Conservation (phyloP, 176 grass and related monocot genomes). For the Carex cristatella region DNA sequence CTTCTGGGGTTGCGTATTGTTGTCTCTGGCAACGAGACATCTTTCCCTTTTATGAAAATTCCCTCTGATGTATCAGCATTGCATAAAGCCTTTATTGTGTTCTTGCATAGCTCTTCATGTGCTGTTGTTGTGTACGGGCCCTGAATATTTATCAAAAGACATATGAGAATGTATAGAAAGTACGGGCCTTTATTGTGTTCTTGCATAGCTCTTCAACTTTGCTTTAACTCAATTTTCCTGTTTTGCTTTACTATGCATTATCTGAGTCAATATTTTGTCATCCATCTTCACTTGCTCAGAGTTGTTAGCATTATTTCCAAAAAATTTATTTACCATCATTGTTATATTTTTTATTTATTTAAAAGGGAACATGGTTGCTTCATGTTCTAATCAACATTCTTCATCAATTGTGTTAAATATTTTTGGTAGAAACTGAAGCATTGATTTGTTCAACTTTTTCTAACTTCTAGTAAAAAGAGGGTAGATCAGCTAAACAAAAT, state of each 20-base stretch:
- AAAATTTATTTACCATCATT: neutral
- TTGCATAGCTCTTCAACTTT: neutral
- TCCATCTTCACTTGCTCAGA: neutral
- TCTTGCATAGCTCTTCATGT: slow-evolving; percentile 52
- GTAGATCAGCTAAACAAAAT: neutral
- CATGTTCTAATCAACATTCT: neutral
- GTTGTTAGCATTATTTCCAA: neutral
- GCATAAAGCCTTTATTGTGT: slow-evolving; percentile 73
- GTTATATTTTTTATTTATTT: neutral
- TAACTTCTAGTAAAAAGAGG: neutral
- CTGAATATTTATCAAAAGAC: slow-evolving; percentile 27
- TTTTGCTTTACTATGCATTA: neutral
- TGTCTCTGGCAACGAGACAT: slow-evolving; percentile 75
- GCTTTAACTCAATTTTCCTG: neutral
- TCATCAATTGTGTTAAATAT: neutral
- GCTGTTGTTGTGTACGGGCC: slow-evolving; percentile 53
- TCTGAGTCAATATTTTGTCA: neutral
- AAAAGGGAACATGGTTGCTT: neutral
- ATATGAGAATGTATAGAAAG: neutral
- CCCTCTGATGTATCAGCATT: slow-evolving; percentile 84
- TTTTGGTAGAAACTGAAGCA: neutral
- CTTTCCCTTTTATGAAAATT: slow-evolving; percentile 55
- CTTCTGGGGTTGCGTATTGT: slow-evolving; percentile 47
- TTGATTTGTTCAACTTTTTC: neutral
- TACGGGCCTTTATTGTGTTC: too few species aligned